Base-by-base conservation (phyloP, 371 early-diverging fungal genomes). In the Dinochytrium kinnereticum region DNA sequence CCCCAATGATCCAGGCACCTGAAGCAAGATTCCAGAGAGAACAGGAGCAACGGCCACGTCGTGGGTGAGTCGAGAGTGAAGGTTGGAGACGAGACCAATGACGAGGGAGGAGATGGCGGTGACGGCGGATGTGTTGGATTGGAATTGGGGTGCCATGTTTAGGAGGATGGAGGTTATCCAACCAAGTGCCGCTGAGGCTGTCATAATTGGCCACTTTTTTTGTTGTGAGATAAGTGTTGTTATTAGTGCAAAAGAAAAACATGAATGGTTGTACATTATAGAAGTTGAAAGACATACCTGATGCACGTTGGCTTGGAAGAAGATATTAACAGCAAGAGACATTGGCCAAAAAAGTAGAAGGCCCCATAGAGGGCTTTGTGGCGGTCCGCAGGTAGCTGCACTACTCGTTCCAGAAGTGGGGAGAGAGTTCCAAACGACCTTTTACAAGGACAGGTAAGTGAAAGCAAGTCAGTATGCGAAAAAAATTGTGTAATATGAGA, bases 1-100 rank as follows among this genome's bases (percentile, higher is more conserved):
- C 19, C 89, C 89, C 0, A 87, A 51, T 30, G 80, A 76, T 15
- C 90, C 90, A 0, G 89, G 90, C 0, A 88, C 88, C 31, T 88
- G 80, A 37, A 88, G 68, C 53, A 87, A 68, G 21, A 89, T 82
- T 0, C 87, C 86, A 1, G 85, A 74, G 2, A 90, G 76, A 59
- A 90, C 82, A 0, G 81, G 83, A 17, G 87, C 84, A 33, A 88
- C 81, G 7, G 89, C 87, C 10, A 84, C 82, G 37, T 84, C 81
- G 39, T 79, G 75, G 40, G 84, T 84, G n/a, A 86, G 19, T n/a
- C 82, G 78, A n/a, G 87, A 83, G 75, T 85, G 82, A 3, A 81
- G 28, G 64, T 85, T 82, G n/a, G 79, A 75, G 0, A 59, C 50
- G 0, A 84, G 57, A 1, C 84, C 84, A 55, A 84, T 80, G 30